These are phyloP conservation scores for Suaeda aralocaspica DNA, from an alignment of 148 eudicot species.

Conservation along the genomic window DNA sequence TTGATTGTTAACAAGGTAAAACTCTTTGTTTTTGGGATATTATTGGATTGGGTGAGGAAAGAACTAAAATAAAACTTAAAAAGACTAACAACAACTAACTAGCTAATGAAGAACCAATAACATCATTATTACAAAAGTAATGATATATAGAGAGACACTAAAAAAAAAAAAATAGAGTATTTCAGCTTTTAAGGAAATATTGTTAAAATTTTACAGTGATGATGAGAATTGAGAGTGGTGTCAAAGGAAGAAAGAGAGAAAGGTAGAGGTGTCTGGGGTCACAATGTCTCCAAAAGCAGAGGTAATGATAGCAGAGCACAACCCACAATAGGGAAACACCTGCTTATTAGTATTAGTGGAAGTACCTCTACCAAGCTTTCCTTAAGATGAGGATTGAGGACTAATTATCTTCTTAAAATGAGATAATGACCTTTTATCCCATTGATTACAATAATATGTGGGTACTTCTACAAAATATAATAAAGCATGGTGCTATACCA, in stretches of 20 bases:
- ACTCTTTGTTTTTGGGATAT: too few species aligned
- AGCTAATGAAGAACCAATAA: not conserved
- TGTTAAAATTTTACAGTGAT: constrained; percentile 15
- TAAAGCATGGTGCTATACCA: constrained; percentile 20
- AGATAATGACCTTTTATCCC: constrained; percentile 15
- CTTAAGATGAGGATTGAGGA: constrained; percentile 38
- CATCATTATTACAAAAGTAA: not conserved
- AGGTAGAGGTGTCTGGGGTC: too few species aligned
- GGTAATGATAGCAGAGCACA: constrained; percentile 33
- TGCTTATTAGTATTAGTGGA: constrained; percentile 43
- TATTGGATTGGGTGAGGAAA: too few species aligned
- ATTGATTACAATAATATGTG: constrained; percentile 9
- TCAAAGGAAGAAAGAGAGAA: constrained; percentile 25
- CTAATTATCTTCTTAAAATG: constrained; percentile 24
- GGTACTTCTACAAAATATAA: constrained; percentile 22
- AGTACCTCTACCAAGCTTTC: constrained; percentile 27
- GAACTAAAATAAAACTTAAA: too few species aligned
- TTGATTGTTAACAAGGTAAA: too few species aligned
- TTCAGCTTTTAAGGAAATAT: constrained; percentile 10
- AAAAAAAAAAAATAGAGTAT: not conserved
- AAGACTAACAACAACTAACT: too few species aligned
- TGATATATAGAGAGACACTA: not conserved
- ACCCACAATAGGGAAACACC: constrained; percentile 34
- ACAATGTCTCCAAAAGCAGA: constrained; percentile 57
- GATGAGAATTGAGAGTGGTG: constrained; percentile 51